Percentiles rank a stretch among this genome's conserved stretches.
These are phyloP conservation scores for Neurospora intermedia DNA, from an alignment of 495 filamentous ascomycete species.

Conservation along the genomic window DNA sequence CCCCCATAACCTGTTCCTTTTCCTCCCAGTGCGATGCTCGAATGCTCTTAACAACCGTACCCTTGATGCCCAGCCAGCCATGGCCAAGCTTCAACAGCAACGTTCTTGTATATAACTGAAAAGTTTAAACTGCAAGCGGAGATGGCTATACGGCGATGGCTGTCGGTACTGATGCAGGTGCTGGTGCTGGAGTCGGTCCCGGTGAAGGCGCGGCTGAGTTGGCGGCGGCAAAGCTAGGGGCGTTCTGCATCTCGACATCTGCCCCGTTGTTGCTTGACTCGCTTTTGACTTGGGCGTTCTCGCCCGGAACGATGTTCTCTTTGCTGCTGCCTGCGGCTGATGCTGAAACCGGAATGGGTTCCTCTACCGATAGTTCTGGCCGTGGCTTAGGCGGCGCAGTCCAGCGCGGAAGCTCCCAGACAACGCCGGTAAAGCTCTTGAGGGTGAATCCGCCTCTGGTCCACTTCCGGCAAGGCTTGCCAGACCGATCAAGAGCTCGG, in stretches of 20 bases:
- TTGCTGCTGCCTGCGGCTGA: conserved; percentile 62
- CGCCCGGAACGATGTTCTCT: conserved; percentile 47
- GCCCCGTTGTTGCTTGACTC: conserved; percentile 57
- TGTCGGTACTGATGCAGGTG: not conserved
- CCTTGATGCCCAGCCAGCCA: not conserved
- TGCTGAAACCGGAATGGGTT: conserved; percentile 27
- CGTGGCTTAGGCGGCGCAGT: conserved; percentile 51
- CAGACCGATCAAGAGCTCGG: conserved; percentile 81
- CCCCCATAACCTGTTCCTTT: not conserved
- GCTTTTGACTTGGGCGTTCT: conserved; percentile 54
- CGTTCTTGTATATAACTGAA: not conserved
- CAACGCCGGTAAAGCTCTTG: conserved; percentile 85
- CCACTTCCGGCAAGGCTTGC: conserved; percentile 89
- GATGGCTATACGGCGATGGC: not conserved
- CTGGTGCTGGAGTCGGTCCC: conserved; percentile 4
- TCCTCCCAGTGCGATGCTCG: not conserved
- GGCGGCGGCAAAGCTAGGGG: conserved; percentile 27
- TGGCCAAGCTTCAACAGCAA: not conserved
- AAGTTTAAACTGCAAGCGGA: not conserved
- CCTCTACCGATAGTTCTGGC: conserved; percentile 24
- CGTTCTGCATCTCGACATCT: conserved; percentile 35
- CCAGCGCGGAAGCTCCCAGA: conserved; percentile 81
- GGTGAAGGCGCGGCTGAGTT: conserved; percentile 32
- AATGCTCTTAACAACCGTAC: not conserved
- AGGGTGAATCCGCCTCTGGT: conserved; percentile 66